Percentiles rank a stretch among this genome's conserved stretches.
Conservation (phyloP, 495 filamentous ascomycete species). For the Aspergillus leporis region DNA sequence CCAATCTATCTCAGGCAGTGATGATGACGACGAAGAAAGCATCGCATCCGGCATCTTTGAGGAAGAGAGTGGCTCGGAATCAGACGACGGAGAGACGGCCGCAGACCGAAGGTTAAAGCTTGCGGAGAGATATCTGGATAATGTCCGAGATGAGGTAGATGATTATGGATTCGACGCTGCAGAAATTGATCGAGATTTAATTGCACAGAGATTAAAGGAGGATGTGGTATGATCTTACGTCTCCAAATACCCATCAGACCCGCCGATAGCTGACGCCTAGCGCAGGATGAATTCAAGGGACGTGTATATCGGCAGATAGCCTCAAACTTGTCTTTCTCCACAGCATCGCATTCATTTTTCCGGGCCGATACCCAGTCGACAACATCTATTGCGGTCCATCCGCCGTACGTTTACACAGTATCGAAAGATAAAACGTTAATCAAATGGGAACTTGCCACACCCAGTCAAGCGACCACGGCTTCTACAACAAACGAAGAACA, state of each 20-base stretch:
- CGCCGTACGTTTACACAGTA: constrained; percentile 81
- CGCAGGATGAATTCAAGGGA: constrained; percentile 82
- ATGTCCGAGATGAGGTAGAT: constrained; percentile 79
- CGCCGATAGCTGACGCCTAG: constrained; percentile 12
- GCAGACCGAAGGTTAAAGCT: constrained; percentile 84
- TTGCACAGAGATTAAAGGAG: constrained; percentile 85
- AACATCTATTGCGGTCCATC: constrained; percentile 74
- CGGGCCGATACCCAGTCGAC: constrained; percentile 73
- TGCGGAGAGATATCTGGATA: constrained; percentile 90
- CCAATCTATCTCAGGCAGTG: constrained; percentile 87
- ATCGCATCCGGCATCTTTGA: constrained; percentile 44
- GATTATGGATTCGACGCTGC: constrained; percentile 87
- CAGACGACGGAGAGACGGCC: constrained; percentile 75
- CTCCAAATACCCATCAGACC: neutral
- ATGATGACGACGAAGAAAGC: constrained; percentile 59
- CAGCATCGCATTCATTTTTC: constrained; percentile 67
- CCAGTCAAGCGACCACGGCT: constrained; percentile 26
- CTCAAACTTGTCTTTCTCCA: constrained; percentile 61
- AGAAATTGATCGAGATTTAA: constrained; percentile 87
- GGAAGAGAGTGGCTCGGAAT: constrained; percentile 50
- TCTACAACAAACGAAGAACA: constrained; percentile 47
- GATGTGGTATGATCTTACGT: constrained; percentile 63
- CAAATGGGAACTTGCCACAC: constrained; percentile 77
- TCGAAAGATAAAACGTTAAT: constrained; percentile 79
- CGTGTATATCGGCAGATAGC: constrained; percentile 80